These are phyloP conservation scores for Butyriboletus loyo DNA, from an alignment of 768 basidiomycete species.

Conservation along the genomic window DNA sequence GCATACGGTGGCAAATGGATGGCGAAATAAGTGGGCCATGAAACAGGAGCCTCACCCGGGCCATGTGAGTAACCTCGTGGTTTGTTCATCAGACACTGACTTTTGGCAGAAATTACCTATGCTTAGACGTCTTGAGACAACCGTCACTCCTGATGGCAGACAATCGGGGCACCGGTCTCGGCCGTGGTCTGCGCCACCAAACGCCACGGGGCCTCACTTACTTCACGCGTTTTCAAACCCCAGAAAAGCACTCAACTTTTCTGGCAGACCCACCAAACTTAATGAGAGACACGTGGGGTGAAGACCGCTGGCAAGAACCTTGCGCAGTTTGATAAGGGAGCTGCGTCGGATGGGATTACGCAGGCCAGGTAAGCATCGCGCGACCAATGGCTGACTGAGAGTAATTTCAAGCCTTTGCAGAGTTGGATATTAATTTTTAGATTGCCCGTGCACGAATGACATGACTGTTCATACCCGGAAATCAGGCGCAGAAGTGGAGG, in stretches of 20 bases:
- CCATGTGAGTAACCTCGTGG: slow-evolving; percentile 19
- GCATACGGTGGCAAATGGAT: slow-evolving; percentile 43
- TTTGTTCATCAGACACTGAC: slow-evolving; percentile 7
- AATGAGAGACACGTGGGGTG: slow-evolving; percentile 10
- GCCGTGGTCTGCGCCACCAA: slow-evolving; percentile 26
- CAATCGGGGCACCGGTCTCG: slow-evolving; percentile 31
- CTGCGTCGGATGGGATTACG: slow-evolving; percentile 8
- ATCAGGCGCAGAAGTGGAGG: slow-evolving; percentile 11
- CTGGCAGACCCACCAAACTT: slow-evolving; percentile 4
- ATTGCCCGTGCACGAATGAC: slow-evolving; percentile 12
- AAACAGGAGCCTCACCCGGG: slow-evolving; percentile 17
- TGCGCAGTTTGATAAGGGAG: background rate
- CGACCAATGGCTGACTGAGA: slow-evolving; percentile 1
- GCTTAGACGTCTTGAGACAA: slow-evolving; percentile 46
- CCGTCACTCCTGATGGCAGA: slow-evolving; percentile 43
- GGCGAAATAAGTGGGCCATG: slow-evolving; percentile 52
- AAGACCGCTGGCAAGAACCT: slow-evolving; percentile 4
- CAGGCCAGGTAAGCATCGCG: slow-evolving; percentile 10
- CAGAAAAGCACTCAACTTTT: slow-evolving; percentile 16
- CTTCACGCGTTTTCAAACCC: slow-evolving; percentile 16
- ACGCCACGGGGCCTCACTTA: slow-evolving; percentile 17
- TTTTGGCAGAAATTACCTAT: slow-evolving; percentile 29
- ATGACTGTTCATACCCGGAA: slow-evolving; percentile 22
- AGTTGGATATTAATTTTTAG: slow-evolving; percentile 22
- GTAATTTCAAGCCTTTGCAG: slow-evolving; percentile 5